phyloP scores from a whole-genome alignment of 305 asterid genomes.

The Stenogyne calaminthoides region DNA sequence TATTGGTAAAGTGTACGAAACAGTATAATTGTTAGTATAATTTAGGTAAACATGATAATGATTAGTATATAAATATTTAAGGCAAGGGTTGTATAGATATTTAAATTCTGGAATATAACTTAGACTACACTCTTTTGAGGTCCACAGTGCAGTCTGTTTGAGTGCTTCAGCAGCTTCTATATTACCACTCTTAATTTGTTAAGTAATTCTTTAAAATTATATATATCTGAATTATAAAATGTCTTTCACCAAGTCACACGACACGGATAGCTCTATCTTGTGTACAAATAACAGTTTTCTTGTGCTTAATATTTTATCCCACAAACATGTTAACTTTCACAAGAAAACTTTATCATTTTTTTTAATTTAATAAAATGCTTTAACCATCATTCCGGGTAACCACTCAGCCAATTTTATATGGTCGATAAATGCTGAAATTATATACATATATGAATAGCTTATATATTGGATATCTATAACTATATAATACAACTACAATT shows the following conservation, averaged over 20 bases:
- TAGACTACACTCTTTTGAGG: constrained; percentile 14
- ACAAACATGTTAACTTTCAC: constrained; percentile 26
- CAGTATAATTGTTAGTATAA: constrained; percentile 31
- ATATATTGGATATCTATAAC: too few species aligned
- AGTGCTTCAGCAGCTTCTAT: constrained; percentile 29
- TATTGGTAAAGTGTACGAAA: constrained; percentile 70
- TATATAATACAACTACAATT: too few species aligned
- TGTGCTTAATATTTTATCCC: constrained; percentile 25
- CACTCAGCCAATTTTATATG: neutral
- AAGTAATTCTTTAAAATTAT: neutral
- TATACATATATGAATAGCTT: too few species aligned
- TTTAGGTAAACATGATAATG: constrained; percentile 17
- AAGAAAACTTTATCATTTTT: constrained; percentile 17
- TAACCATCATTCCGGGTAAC: constrained; percentile 18
- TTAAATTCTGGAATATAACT: neutral
- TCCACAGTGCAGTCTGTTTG: neutral
- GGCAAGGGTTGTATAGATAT: neutral
- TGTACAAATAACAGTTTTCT: constrained; percentile 30
- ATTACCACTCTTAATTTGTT: constrained; percentile 18
- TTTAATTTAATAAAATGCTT: neutral
- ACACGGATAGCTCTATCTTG: neutral
- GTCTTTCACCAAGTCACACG: constrained; percentile 15
- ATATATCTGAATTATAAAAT: neutral
- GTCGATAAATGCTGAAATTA: neutral
- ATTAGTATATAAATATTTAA: neutral